phyloP scores from a whole-genome alignment of 805 yeast species.

The Diddensiella santjacobensis region DNA sequence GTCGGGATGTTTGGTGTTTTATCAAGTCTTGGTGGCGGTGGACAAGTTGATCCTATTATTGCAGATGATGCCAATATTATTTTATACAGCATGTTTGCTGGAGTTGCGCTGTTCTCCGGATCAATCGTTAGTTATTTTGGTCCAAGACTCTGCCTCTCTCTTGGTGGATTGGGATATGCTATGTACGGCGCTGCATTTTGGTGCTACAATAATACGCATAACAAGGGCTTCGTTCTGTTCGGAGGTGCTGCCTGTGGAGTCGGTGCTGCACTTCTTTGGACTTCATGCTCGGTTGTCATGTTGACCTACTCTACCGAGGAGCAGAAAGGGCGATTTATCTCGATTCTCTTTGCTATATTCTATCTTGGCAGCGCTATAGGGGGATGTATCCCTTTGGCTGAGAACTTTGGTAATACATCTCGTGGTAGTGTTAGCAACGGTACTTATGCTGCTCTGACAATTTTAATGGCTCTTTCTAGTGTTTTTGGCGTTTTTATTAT shows the following conservation, averaged over 20 bases:
- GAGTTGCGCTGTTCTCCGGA: conserved; percentile 55
- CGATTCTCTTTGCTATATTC: conserved; percentile 55
- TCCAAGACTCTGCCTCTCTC: conserved; percentile 37
- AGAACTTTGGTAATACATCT: conserved; percentile 39
- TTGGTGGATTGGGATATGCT: conserved; percentile 46
- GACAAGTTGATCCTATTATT: conserved; percentile 31
- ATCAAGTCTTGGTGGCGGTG: conserved; percentile 47
- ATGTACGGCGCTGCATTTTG: conserved; percentile 45
- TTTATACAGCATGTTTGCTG: conserved; percentile 50
- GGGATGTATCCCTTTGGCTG: conserved; percentile 50
- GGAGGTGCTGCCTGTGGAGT: conserved; percentile 54
- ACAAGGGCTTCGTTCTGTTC: conserved; percentile 48
- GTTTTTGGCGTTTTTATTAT: conserved; percentile 44
- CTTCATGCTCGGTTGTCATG: conserved; percentile 53
- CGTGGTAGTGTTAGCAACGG: conserved; percentile 42
- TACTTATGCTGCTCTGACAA: conserved; percentile 51
- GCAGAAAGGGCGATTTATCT: conserved; percentile 49
- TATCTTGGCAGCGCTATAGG: conserved; percentile 59
- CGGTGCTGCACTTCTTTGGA: conserved; percentile 53
- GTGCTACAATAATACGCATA: conserved; percentile 41
- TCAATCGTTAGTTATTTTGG: conserved; percentile 51
- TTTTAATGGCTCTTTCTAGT: conserved; percentile 46
- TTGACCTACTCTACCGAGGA: conserved; percentile 52
- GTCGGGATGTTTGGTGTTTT: conserved; percentile 48
- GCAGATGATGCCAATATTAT: conserved; percentile 52